phyloP scores from a whole-genome alignment of 352 stramenopile species.

The Globisporangium radiosum region DNA sequence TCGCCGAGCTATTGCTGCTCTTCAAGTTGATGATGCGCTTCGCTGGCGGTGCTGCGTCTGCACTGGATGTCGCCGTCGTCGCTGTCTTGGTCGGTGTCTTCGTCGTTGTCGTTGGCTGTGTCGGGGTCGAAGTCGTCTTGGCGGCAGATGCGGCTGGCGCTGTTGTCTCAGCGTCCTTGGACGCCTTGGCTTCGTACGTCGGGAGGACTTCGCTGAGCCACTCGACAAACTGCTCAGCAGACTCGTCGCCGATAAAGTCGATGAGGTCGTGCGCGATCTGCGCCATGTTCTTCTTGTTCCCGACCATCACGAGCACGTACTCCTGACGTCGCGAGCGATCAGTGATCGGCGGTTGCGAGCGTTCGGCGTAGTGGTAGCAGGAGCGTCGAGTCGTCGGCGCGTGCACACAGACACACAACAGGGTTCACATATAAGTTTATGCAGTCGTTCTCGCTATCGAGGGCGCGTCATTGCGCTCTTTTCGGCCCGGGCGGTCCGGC shows the following conservation, averaged over 20 bases:
- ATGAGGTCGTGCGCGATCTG: slow-evolving; percentile 78
- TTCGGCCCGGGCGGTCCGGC: slow-evolving; percentile 5
- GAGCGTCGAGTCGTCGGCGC: slow-evolving; percentile 5
- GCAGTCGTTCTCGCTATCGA: not conserved
- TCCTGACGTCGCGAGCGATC: slow-evolving; percentile 30
- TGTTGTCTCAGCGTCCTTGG: slow-evolving; percentile 7
- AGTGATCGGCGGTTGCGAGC: too few relatives aligned
- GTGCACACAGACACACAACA: slow-evolving; percentile 18
- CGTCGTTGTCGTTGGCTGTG: slow-evolving; percentile 6
- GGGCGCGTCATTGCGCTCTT: not conserved
- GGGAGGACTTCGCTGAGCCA: slow-evolving; percentile 61
- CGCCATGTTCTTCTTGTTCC: slow-evolving; percentile 84
- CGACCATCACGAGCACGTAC: slow-evolving; percentile 83
- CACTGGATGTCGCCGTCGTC: not conserved
- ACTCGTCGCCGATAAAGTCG: slow-evolving; percentile 81
- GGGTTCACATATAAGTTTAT: slow-evolving; percentile 20
- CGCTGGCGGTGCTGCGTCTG: slow-evolving; percentile 4
- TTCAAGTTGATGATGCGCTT: slow-evolving; percentile 72
- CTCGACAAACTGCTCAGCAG: slow-evolving; percentile 58
- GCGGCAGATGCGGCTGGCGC: slow-evolving; percentile 3
- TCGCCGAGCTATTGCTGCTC: slow-evolving; percentile 19
- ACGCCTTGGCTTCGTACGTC: slow-evolving; percentile 31
- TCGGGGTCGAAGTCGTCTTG: slow-evolving; percentile 6
- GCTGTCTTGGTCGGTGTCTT: slow-evolving; percentile 9
- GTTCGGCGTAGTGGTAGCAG: too few relatives aligned